These are phyloP conservation scores for Hevea brasiliensis DNA, from an alignment of 345 rosid genomes.

Conservation along the genomic window DNA sequence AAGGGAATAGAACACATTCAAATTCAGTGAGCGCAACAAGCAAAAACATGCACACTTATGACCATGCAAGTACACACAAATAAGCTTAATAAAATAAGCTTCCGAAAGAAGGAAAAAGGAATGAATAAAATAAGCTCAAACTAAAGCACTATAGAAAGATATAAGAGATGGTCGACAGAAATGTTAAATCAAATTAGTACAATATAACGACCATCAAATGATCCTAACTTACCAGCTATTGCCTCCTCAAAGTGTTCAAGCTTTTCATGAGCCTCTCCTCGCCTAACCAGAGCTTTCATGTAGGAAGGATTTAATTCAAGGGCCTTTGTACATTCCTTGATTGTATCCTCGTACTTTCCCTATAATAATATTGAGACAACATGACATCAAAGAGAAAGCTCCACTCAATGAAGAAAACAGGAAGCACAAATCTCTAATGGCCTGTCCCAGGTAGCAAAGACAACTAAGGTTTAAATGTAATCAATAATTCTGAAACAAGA, in stretches of 20 bases:
- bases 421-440: no score
- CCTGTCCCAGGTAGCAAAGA: no score
- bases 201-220: background rate
- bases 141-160: background rate
- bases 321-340: slow-evolving; percentile 87
- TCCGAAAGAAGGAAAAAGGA: background rate
- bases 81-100: background rate
- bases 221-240: slow-evolving; percentile 52
- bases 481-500: no score
- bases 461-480: no score
- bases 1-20: background rate
- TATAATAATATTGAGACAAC: slow-evolving; percentile 4
- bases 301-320: slow-evolving; percentile 76
- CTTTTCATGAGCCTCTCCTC: slow-evolving; percentile 91
- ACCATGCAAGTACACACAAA: background rate
- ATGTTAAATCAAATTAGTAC: background rate
- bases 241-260: slow-evolving; percentile 90
- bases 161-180: background rate
- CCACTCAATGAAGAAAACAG: no score
- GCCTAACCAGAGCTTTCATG: slow-evolving; percentile 67
- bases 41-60: background rate
- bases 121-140: background rate
- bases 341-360: slow-evolving; percentile 75
- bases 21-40: background rate
- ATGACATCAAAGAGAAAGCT: no score